Base-by-base conservation (phyloP, 768 basidiomycete genomes). In the Trametes cinnabarina region DNA sequence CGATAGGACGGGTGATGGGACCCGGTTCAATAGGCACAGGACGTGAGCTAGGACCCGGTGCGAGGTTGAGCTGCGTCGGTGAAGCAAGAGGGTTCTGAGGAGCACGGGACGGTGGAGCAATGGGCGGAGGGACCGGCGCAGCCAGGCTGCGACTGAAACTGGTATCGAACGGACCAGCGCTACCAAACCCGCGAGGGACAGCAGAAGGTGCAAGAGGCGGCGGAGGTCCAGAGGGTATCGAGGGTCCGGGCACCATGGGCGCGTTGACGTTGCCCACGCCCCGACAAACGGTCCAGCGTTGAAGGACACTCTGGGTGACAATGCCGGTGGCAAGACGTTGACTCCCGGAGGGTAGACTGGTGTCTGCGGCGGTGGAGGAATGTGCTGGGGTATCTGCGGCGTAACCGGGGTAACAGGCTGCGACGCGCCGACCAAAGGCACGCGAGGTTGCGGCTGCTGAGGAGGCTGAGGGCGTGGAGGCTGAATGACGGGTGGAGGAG, bases 1-100 rank as follows among this genome's bases (percentile, higher is more conserved):
- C 82, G 30, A 81, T 77, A 5, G 72, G 85, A 23, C 84, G 79
- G 19, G 79, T 80, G 59, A 86, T 85, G 12, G 83, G 85, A 20
- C 87, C 85, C 23, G 81, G 84, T 44, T 78, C 80, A 7, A 76
- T 65, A 42, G 72, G 73, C 44, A 72, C 70, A 71, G 66, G 64
- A 67, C 69, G 80, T 53, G 82, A 77, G 40, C 85, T 74, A 46
- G 78, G 75, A 34, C 80, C 82, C 39, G 81, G 77, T 23, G 79
- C 74, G 37, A 84, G 70, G 53, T 44, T 54, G 60, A 66, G 72
- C 48, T 65, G 75, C 44, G 62, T 76, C 6, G 68, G 71, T 17
- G 69, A 68, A 9, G 80, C 72, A 28, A 72, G 63, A 7, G 71
- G 66, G 43, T 74, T 75, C 57, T 72, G 73, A 20, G 72, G 68